A percentile compares a stretch with the other conserved stretches of the same genome.
Conservation (phyloP, 2,329 filamentous ascomycete species). For the Colletotrichum neosansevieriae region DNA sequence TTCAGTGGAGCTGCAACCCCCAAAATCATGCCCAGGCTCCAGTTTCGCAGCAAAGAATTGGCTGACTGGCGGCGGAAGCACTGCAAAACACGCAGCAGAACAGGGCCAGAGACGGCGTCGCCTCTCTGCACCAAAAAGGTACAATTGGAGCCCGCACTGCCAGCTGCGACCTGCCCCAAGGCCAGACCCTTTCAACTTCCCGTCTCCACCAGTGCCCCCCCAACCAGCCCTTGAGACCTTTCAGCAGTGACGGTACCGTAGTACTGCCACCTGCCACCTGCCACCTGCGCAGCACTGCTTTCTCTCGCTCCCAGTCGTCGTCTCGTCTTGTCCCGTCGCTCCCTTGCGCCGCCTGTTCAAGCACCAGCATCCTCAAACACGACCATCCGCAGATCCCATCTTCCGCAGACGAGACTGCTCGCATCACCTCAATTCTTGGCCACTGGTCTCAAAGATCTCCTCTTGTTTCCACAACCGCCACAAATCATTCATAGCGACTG, state of each 20-base stretch:
- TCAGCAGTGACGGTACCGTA: neutral
- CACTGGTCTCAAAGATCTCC: slow-evolving; percentile 17
- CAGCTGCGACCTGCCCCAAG: slow-evolving; percentile 18
- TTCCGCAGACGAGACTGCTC: slow-evolving; percentile 29
- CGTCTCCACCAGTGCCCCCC: neutral
- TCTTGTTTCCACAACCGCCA: slow-evolving; percentile 20
- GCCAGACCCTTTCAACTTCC: slow-evolving; percentile 12
- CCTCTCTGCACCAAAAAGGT: too few relatives aligned
- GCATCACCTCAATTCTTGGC: slow-evolving; percentile 28
- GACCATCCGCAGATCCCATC: slow-evolving; percentile 40
- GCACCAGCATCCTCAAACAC: slow-evolving; percentile 40
- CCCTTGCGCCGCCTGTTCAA: slow-evolving; percentile 32
- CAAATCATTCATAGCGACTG: slow-evolving; percentile 39
- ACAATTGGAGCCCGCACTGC: slow-evolving; percentile 6
- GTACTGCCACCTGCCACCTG: slow-evolving; percentile 25
- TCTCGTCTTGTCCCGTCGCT: slow-evolving; percentile 31
- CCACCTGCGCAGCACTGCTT: neutral
- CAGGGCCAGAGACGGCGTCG: neutral
- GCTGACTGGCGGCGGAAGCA: slow-evolving; percentile 14
- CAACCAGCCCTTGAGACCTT: neutral
- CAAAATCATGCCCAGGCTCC: too few relatives aligned
- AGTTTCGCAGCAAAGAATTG: neutral
- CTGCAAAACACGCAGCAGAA: slow-evolving; percentile 23
- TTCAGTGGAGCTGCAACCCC: slow-evolving; percentile 22
- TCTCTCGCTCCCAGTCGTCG: neutral